Evolutionary conservation across 2,329 filamentous ascomycete genomes (phyloP), one percentile per base, ranked within the genome.

Genomic region (Daldinia eschscholtzii): DNA sequence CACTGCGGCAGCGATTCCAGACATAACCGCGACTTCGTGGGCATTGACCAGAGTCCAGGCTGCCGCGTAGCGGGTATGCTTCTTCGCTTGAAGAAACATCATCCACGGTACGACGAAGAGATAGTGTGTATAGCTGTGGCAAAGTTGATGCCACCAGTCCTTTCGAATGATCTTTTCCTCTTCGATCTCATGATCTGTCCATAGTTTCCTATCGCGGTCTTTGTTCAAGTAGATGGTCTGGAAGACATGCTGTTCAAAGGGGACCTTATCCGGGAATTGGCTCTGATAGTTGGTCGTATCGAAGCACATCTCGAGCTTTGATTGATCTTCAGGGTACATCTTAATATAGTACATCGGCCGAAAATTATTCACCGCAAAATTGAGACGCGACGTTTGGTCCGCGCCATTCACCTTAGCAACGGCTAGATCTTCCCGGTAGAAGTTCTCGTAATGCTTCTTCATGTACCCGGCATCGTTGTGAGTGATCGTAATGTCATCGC

Each of bases 401-500:
- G 69, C 63, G 20, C 74, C 76, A 53, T 70, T 71, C 0, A 68
- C 70, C 30, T 68, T 68, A 18, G 70, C 59, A 1, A 76, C 74
- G 18, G 85, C 84, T 68, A 86, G 80, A 15, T 83, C 79, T 15
- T 80, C 75, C 64, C 83, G 81, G 79, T 85, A 88, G 74, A 84
- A 85, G 76, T 86, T 90, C 73, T 92, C 89, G 81, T 93, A 92
- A 78, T 92, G 87, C 52, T 85, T 86, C 64, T 87, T 83, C 82
- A 92, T 91, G 80, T 92, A 92, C 10, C 84, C 80, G 5, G 81
- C 79, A 76, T 93, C 90, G 71, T 83, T 86, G 76, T 92, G 90
- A 1, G 90, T 92, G 69, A 92, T 84, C 13, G 90, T 92, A 62
- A 92, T 87, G 76, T 93, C 91, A 81, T 92, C 87, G 74, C 86